Evolutionary conservation across 495 filamentous ascomycete genomes (phyloP).

Genomic region (Delitschia confertaspora): DNA sequence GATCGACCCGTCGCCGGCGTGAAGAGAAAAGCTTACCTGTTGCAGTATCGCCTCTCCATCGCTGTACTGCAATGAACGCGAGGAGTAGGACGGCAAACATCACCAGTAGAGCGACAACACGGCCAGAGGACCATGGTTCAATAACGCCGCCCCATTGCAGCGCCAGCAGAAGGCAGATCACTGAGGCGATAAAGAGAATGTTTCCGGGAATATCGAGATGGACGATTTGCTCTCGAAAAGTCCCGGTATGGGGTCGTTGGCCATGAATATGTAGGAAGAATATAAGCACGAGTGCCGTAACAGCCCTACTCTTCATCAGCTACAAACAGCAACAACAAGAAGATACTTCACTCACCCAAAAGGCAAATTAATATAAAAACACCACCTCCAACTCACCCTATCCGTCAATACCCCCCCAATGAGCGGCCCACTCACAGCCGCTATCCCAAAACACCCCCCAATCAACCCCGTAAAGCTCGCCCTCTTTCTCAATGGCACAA

Average conservation of each 20-base stretch:
- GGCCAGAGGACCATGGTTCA: conserved; percentile 55
- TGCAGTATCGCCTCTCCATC: conserved; percentile 58
- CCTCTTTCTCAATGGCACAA: conserved; percentile 59
- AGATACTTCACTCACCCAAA: conserved; percentile 57
- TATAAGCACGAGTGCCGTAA: conserved; percentile 46
- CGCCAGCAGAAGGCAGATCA: conserved; percentile 65
- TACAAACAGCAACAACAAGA: conserved; percentile 35
- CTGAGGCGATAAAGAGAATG: conserved; percentile 56
- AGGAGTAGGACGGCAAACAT: conserved; percentile 56
- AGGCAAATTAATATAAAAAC: conserved; percentile 62
- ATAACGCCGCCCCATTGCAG: conserved; percentile 72
- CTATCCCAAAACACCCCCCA: conserved; percentile 69
- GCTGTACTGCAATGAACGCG: conserved; percentile 55
- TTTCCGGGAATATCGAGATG: conserved; percentile 61
- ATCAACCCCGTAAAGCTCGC: conserved; percentile 67
- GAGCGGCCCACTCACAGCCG: conserved; percentile 39
- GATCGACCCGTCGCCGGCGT: too few species aligned
- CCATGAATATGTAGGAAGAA: conserved; percentile 45
- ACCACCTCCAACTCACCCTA: conserved; percentile 64
- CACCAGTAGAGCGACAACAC: conserved; percentile 62
- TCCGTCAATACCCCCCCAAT: conserved; percentile 32
- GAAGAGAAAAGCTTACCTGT: too few species aligned
- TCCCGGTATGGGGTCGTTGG: conserved; percentile 36
- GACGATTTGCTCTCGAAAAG: conserved; percentile 40
- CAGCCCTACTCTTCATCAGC: conserved; percentile 38